phyloP scores from a whole-genome alignment of 768 basidiomycete genomes.

The Boletus rubescentipes region DNA sequence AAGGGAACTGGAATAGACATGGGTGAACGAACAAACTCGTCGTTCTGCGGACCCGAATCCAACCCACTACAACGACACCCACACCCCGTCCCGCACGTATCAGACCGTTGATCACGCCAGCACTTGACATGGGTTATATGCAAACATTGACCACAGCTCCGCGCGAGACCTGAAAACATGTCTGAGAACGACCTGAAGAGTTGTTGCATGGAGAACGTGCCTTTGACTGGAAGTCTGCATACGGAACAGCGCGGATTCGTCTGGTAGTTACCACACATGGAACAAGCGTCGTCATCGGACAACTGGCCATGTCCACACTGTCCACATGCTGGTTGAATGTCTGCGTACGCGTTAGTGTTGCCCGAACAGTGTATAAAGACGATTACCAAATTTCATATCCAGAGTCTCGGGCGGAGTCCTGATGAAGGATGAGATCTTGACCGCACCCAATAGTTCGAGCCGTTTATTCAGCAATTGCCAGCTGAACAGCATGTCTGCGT shows the following conservation, averaged over 20 bases:
- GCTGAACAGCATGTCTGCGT: slow-evolving; percentile 71
- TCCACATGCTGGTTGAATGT: slow-evolving; percentile 48
- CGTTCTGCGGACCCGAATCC: background rate
- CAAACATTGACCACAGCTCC: slow-evolving; percentile 58
- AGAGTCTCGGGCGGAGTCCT: slow-evolving; percentile 25
- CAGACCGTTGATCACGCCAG: slow-evolving; percentile 45
- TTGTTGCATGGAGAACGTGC: slow-evolving; percentile 33
- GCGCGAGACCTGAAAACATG: slow-evolving; percentile 52
- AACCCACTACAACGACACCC: slow-evolving; percentile 54
- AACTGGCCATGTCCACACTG: slow-evolving; percentile 39
- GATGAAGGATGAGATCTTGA: slow-evolving; percentile 35
- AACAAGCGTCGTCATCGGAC: slow-evolving; percentile 40
- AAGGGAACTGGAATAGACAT: background rate
- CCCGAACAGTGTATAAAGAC: background rate
- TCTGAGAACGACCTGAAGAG: background rate
- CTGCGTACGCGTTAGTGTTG: slow-evolving; percentile 28
- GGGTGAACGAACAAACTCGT: slow-evolving; percentile 16
- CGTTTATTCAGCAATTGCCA: slow-evolving; percentile 75
- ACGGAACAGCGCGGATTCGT: slow-evolving; percentile 60
- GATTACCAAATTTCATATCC: slow-evolving; percentile 38
- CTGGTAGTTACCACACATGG: slow-evolving; percentile 42
- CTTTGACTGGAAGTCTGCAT: slow-evolving; percentile 75
- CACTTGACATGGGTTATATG: slow-evolving; percentile 69
- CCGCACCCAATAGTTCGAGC: slow-evolving; percentile 69
- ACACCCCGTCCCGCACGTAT: slow-evolving; percentile 66